Conservation (phyloP, 495 filamentous ascomycete genomes). For the Amphirosellinia nigrospora region DNA sequence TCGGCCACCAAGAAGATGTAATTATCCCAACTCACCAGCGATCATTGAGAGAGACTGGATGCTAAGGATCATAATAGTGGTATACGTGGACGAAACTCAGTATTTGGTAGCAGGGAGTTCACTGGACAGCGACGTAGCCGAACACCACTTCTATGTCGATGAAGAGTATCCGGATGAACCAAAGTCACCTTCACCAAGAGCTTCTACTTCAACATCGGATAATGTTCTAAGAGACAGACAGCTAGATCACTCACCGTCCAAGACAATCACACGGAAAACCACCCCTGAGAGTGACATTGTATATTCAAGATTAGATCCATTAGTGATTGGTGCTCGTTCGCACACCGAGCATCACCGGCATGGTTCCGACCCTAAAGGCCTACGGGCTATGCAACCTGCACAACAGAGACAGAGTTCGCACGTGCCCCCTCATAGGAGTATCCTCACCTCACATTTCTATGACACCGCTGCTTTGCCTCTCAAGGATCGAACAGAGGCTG, state of each 20-base stretch:
- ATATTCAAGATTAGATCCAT: not conserved
- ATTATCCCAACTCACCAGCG: constrained; percentile 2
- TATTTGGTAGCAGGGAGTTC: constrained; percentile 28
- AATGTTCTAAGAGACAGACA: not conserved
- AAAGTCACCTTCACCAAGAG: constrained; percentile 23
- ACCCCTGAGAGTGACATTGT: not conserved
- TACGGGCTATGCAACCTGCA: constrained; percentile 11
- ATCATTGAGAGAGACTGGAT: not conserved
- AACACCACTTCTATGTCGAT: constrained; percentile 29
- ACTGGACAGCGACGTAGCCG: constrained; percentile 22
- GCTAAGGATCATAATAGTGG: constrained; percentile 30
- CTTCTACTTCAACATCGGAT: not conserved
- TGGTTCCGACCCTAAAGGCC: not conserved
- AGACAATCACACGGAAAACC: not conserved
- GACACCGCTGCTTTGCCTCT: constrained; percentile 43
- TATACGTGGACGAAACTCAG: constrained; percentile 38
- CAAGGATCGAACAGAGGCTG: constrained; percentile 43
- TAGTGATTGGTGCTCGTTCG: not conserved
- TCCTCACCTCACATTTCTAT: constrained; percentile 11
- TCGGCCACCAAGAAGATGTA: constrained; percentile 34
- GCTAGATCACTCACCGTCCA: not conserved
- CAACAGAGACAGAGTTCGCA: constrained; percentile 9
- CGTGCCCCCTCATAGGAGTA: constrained; percentile 13
- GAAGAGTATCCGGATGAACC: constrained; percentile 17
- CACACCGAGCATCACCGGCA: not conserved